Evolutionary conservation across 169 alveolate genomes (phyloP), one percentile per base, ranked within the genome.

Genomic region (Babesia ovis): DNA sequence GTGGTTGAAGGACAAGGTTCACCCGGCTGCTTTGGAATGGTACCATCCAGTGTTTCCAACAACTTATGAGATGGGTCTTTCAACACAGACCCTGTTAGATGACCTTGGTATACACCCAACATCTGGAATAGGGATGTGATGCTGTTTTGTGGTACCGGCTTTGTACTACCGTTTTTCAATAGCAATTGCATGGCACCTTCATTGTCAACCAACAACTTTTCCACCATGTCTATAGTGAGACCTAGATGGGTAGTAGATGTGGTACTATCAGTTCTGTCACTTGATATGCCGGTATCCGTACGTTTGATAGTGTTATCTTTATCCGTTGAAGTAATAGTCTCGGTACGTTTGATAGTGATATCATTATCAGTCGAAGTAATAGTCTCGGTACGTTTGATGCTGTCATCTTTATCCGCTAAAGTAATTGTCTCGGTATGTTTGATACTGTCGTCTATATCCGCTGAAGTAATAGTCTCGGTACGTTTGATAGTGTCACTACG

Each of bases 161-260:
- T 50, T 45, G 16, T 64, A 11, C 54, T 64, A 42, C 74, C 74
- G 20, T 64, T 61, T 16, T n/a, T 41, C 22, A 64, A n/a, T 16
- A 64, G 61, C 74, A 64, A 27, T 4, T 64, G 61, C 74, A 64
- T 64, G 4, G 37, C 54, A 31, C 74, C 62, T 14, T 64, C 74
- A 25, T 41, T 8, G 25, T 50, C 74, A 37, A 64, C 41, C 5
- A 50, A 20, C 25, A 64, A 3, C 12, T 34, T 20, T 31, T 64
- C 74, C 34, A 64, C 74, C 48, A 29, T 27, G 16, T 64, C 74
- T 3, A 64, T 25, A 32, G 50, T 29, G 9, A 64, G 51, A 23
- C 35, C 51, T 0, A 9, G 5, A 31, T 27, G 34, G 12, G n/a
- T 39, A 14, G 20, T 6, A 22, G 56, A 4, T 4, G 43, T 25